Conservation (phyloP, 1,139 yeast genomes). For the Blastobotrys proliferans region DNA sequence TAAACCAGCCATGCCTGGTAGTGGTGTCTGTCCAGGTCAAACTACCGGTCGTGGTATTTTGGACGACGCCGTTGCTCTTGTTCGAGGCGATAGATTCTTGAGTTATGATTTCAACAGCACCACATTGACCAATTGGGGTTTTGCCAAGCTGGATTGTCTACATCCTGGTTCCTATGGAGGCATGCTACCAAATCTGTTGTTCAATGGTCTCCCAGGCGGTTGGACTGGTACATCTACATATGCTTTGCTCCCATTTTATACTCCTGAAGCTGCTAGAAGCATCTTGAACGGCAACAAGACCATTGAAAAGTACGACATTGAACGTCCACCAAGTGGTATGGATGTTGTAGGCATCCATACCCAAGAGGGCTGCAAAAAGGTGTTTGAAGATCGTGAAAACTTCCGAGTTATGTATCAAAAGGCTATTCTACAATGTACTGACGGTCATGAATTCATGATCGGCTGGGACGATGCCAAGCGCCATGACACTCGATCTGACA, state of each 20-base stretch:
- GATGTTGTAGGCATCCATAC: constrained; percentile 12
- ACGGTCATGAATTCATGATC: constrained; percentile 14
- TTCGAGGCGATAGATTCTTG: constrained; percentile 12
- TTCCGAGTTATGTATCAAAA: constrained; percentile 14
- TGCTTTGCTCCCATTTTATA: constrained; percentile 11
- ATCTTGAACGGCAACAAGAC: constrained; percentile 9
- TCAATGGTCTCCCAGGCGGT: constrained; percentile 10
- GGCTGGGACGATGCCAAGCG: constrained; percentile 14
- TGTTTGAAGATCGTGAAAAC: constrained; percentile 12
- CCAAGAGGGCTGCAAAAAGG: constrained; percentile 14
- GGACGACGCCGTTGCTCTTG: constrained; percentile 13
- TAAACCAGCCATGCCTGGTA: constrained; percentile 12
- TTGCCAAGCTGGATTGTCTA: constrained; percentile 12
- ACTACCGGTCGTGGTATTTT: constrained; percentile 14
- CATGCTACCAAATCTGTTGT: constrained; percentile 11
- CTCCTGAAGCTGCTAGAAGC: constrained; percentile 9
- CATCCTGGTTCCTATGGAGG: constrained; percentile 11
- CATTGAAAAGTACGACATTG: constrained; percentile 9
- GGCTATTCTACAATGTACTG: constrained; percentile 13
- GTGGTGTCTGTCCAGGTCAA: constrained; percentile 15
- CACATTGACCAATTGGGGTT: constrained; percentile 14
- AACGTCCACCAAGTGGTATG: constrained; percentile 13
- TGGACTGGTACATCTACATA: constrained; percentile 13
- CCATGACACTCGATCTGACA: constrained; percentile 9
- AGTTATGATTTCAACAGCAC: constrained; percentile 12